These are phyloP conservation scores for Salvia rosmarinus DNA, from an alignment of 257 asterid genomes.

Conservation along the genomic window DNA sequence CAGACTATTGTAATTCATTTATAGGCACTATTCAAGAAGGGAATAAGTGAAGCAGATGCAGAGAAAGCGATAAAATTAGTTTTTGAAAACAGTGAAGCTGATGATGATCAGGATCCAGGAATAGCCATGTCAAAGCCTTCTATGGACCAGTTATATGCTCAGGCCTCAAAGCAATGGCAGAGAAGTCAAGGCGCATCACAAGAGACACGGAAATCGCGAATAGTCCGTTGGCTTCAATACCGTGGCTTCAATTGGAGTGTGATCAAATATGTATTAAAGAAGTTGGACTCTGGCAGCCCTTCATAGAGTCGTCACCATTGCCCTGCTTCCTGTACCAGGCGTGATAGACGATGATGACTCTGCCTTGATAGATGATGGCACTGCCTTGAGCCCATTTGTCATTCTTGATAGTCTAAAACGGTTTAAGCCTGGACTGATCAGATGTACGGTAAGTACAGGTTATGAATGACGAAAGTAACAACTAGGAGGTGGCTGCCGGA, in stretches of 20 bases:
- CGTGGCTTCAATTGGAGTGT: slow-evolving; percentile 86
- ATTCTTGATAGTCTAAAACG: slow-evolving; percentile 4
- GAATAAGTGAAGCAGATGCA: slow-evolving; percentile 59
- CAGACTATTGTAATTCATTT: slow-evolving; percentile 8
- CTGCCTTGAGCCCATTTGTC: background rate
- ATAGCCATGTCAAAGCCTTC: slow-evolving; percentile 67
- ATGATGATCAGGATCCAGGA: slow-evolving; percentile 53
- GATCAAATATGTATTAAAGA: slow-evolving; percentile 52
- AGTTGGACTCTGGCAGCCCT: slow-evolving; percentile 56
- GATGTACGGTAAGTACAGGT: background rate
- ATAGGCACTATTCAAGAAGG: slow-evolving; percentile 71
- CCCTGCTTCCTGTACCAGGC: slow-evolving; percentile 10
- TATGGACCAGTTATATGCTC: slow-evolving; percentile 60
- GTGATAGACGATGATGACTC: slow-evolving; percentile 20
- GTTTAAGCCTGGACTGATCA: slow-evolving; percentile 6
- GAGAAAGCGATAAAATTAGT: slow-evolving; percentile 68
- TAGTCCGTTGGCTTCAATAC: slow-evolving; percentile 87
- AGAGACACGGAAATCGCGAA: slow-evolving; percentile 73
- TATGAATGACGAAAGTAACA: slow-evolving; percentile 30
- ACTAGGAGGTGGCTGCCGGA: slow-evolving; percentile 7
- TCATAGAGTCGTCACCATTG: slow-evolving; percentile 37
- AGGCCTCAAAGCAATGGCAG: slow-evolving; percentile 86
- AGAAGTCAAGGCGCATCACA: slow-evolving; percentile 53
- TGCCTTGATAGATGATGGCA: background rate
- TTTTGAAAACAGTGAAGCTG: slow-evolving; percentile 47